phyloP scores from a whole-genome alignment of 2,329 filamentous ascomycete species.

The Diplodia corticola region DNA sequence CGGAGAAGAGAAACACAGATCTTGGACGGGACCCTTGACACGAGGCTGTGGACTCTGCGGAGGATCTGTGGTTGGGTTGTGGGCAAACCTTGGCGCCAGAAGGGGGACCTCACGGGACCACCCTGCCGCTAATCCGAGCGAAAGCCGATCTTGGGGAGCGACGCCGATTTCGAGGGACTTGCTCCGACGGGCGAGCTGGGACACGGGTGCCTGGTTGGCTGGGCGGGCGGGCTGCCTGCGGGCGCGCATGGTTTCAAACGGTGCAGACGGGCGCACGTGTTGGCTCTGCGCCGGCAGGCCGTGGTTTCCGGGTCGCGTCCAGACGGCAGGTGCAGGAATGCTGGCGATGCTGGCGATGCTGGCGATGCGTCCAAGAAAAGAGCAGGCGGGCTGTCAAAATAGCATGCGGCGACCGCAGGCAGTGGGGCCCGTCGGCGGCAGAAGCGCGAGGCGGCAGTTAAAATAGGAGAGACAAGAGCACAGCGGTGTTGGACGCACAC shows the following conservation, averaged over 20 bases:
- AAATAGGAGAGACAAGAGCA: conserved; percentile 18
- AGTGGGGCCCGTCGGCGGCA: neutral
- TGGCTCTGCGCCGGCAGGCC: neutral
- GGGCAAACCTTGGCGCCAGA: conserved; percentile 2
- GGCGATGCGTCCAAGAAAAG: neutral
- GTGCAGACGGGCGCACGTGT: neutral
- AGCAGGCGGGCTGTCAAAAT: neutral
- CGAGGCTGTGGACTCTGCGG: conserved; percentile 9
- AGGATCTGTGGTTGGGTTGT: conserved; percentile 19
- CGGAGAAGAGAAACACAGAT: conserved; percentile 18
- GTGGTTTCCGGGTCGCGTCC: neutral
- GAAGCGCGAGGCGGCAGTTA: neutral
- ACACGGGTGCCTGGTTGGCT: neutral
- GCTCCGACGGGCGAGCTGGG: neutral
- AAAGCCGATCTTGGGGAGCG: too few relatives aligned
- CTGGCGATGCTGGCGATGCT: neutral
- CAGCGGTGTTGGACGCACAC: neutral
- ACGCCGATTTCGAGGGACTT: neutral
- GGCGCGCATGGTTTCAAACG: neutral
- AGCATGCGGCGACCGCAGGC: neutral
- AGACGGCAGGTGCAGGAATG: neutral
- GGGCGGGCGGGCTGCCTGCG: neutral
- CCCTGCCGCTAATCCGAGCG: neutral
- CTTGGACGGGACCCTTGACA: conserved; percentile 18
- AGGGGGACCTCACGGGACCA: conserved; percentile 4